Base-by-base conservation (phyloP, 2,329 filamentous ascomycete species). In the Colletotrichum higginsianum region DNA sequence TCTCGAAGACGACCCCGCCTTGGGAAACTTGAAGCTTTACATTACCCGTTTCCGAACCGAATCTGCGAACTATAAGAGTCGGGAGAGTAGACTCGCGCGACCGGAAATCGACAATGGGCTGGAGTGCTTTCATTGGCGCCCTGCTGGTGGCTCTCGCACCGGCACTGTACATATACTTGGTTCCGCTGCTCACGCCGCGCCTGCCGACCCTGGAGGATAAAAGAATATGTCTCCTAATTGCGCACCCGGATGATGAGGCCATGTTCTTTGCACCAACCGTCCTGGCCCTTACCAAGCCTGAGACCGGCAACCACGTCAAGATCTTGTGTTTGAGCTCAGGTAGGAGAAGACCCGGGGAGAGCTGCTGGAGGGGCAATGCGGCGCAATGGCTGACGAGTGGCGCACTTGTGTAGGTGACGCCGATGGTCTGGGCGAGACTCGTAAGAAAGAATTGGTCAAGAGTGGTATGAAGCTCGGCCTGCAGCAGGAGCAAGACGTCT, bases 191-290 rank as follows among this genome's bases (percentile, higher is more conserved):
- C 52, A 82, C 84, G 73, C 77, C 83, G 35, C 83, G 87, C 42
- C 89, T 94, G 76, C 93, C 94, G 4, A 88, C 85, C 55, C 85
- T 98, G 74, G 87, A 86, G 76, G 92, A 94, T 84, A 97, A 97
- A 87, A 91, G 94, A 78, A 94, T 99, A 79, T 93, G 94, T 80
- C 89, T 99, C 65, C 87, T 99, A 66, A 98, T 99, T 78, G 96
- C 96, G 26, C 96, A 99, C 84, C 96, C 96, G 0, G 96, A 99
- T 83, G 96, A 99, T 79, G 96, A 99, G 85, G 96, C 96, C 81
- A 99, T 99, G 96, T 99, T 99, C 87, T 99, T 99, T 83, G 91
- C 95, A 74, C 96, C 96, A 0, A 93, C 94, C 0, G 87, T 98
- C 16, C 87, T 97, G 76, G 91, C 93, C n/a, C 88, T 99, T 69